phyloP scores from a whole-genome alignment of 768 basidiomycete genomes.

The Rickenella mellea region DNA sequence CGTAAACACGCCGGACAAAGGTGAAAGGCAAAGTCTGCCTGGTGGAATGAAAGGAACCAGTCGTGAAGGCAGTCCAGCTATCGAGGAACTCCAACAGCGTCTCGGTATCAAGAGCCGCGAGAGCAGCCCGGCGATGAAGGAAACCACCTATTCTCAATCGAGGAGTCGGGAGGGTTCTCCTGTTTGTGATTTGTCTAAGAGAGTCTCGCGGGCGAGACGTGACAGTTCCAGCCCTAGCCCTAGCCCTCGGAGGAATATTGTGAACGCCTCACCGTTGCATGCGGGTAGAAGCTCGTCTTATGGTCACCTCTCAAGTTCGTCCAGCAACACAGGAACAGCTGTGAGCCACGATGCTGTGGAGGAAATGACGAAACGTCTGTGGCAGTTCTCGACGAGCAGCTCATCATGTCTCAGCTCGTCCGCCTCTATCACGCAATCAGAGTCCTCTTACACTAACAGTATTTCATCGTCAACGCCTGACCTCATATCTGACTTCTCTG shows the following conservation, averaged over 20 bases:
- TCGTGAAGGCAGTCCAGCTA: constrained; percentile 47
- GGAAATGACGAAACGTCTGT: not conserved
- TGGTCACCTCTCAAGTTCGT: not conserved
- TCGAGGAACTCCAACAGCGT: constrained; percentile 56
- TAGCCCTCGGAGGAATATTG: not conserved
- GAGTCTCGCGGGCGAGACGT: constrained; percentile 20
- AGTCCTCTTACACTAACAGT: constrained; percentile 24
- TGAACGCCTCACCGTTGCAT: not conserved
- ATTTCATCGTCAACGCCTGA: constrained; percentile 57
- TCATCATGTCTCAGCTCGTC: not conserved
- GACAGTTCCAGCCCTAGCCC: constrained; percentile 11
- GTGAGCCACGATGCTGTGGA: not conserved
- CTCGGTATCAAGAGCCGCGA: constrained; percentile 50
- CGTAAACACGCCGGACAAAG: constrained; percentile 19
- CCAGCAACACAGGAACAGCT: not conserved
- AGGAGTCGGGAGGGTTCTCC: constrained; percentile 20
- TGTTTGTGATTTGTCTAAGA: constrained; percentile 22
- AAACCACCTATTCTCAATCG: constrained; percentile 3
- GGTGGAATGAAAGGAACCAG: constrained; percentile 36
- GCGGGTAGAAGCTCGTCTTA: too few species aligned
- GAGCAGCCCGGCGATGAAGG: constrained; percentile 34
- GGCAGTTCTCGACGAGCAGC: not conserved
- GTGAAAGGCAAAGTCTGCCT: constrained; percentile 28
- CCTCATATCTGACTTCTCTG: constrained; percentile 50
- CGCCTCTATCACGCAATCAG: not conserved